Evolutionary conservation across 1,284 basidiomycete genomes (phyloP), one percentile per base, ranked within the genome.

Genomic region (Malassezia psittaci): DNA sequence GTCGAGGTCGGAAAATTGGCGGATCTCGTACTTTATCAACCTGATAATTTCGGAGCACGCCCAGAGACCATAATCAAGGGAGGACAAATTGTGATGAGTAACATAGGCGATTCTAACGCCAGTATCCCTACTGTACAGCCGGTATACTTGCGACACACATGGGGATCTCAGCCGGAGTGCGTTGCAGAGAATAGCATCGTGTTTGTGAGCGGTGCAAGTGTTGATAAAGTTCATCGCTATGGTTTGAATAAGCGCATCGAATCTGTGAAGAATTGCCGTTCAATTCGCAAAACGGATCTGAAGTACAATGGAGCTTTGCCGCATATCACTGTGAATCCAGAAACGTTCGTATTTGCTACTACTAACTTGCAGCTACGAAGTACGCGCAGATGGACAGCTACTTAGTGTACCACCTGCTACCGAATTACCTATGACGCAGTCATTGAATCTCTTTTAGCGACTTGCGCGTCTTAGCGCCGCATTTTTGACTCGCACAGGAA

Each of bases 61-160:
- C 91, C 93, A 0, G 87, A 93, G 69, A 85, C 88, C 82, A 84
- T 96, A 12, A 79, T 96, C 66, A 96, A 98, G 76, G 89, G 88
- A 15, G 93, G 93, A 32, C 84, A 93, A 29, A 93, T 96, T 61
- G 88, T 82, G 4, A 90, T 86, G 83, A 84, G 87, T 2, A 71
- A 90, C 83, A 85, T 93, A 83, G 90, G 90, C 24, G 90, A 94
- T 60, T 87, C 90, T 0, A 93, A 93, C 75, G 90, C 61, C 0
- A 60, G 66, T 60, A 96, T 96, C 64, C 90, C 91, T 6, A 88
- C 88, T 0, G 87, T 96, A 0, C 90, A 96, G 75, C 91, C 90
- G 0, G 81, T 85, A 67, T 83, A 84, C 61, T 83, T 84, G 2
- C 82, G 86, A 46, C 87, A 86, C 0, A 96, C 94, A 90, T 96